Base-by-base conservation (phyloP, 208 protist species). In the Trypanosoma lewisi region DNA sequence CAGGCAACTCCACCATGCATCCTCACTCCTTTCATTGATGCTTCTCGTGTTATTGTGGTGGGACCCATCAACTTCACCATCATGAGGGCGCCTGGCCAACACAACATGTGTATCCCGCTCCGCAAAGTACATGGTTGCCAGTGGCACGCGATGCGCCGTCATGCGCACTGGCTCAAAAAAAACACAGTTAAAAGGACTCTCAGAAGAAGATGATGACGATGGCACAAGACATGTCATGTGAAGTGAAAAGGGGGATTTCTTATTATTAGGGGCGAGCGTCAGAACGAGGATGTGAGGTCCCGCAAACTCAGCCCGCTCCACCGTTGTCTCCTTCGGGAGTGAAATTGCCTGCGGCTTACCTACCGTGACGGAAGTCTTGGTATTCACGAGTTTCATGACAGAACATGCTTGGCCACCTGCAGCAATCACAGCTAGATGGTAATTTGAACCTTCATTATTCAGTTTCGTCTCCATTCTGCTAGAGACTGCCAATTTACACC, bases 171-270 rank as follows among this genome's bases (percentile, higher is more conserved):
- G 50, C 12, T 37, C 42, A 57, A 72, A 65, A 16, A 58, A 54
- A 58, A 58, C 23, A 34, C 14, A 53, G 17, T 9, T 48, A 19
- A 71, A 64, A 25, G 48, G 30, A 3, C 17, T 42, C 25, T 71
- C 66, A 37, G 33, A 60, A 3, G 58, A 7, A 11, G 44, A 34
- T n/a, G 42, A 31, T 34, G 51, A 30, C n/a, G 33, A 60, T 27
- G 57, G 66, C 23, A 66, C 58, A 27, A 72, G 51, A 47, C 57
- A 72, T 28, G 64, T 41, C 12, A 70, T 63, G 4, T 65, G 51
- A 47, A 72, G n/a, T 9, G 48, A 33, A 48, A 42, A 57, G 19
- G 25, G 16, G 1, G 33, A n/a, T n/a, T n/a, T 41, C 1, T 17
- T 64, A 7, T 64, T 17, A n/a, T 21, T 52, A 48, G 47, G 42